Base-by-base conservation (phyloP, 2,329 filamentous ascomycete genomes). In the Orbilia brochopaga region DNA sequence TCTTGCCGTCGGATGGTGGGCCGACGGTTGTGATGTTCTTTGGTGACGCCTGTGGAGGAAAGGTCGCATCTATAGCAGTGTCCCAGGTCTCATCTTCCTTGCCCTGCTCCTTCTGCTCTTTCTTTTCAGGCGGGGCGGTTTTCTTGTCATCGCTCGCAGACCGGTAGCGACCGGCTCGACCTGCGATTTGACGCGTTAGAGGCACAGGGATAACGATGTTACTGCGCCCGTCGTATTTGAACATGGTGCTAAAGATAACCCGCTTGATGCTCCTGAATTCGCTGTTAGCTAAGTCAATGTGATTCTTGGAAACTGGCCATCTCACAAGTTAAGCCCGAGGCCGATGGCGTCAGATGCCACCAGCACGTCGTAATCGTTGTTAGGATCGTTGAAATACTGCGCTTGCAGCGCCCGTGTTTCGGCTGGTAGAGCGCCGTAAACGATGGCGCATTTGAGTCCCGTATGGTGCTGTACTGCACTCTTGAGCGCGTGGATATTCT, bases 311-410 rank as follows among this genome's bases (percentile, higher is more conserved):
- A 11, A 42, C 15, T 10, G 30, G 50, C 35, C 37, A 19, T 32
- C 83, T 80, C 87, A 92, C 79, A 99, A 81, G 77, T 99, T 99
- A 21, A 99, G 82, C 0, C 95, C 94, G 93, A 99, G 97, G 40
- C 94, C 94, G 73, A 99, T 93, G 52, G 94, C 94, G 80, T 97
- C 92, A 76, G 91, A 97, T 7, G 95, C 94, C 24, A 94, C 92
- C 4, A 99, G 83, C 76, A 88, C 95, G 78, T 99, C 94, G 78
- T 97, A 99, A 69, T 97, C 92, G 78, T 95, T 99, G 78, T 96
- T 80, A 0, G 92, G 92, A 74, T 97, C 90, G 78, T 99, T 99
- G 83, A 99, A 99, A 0, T 97, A 83, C 15, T 87, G 87, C 0
- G 94, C 94, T 80, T 99, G 94, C 78, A 93, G 88, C 1, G 92